Evolutionary conservation across 306 rosid genomes (phyloP), one percentile per base, ranked within the genome.

Genomic region (Pachyrhizus erosus): DNA sequence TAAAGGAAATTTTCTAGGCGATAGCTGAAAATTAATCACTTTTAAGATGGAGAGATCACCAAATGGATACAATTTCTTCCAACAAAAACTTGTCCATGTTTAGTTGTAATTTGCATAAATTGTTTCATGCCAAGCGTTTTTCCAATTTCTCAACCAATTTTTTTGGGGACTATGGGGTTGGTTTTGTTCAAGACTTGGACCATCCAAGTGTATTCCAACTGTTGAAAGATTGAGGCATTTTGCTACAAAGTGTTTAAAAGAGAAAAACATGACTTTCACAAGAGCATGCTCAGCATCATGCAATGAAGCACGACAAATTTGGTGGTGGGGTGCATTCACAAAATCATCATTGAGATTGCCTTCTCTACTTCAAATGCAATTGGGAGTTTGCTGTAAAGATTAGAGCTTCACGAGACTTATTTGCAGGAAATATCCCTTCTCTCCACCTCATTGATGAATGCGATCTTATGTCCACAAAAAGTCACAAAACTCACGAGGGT

Each of bases 301-400:
- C 39, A 34, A 34, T 34, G 39, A 34, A 34, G 39, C 42, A 7
- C 9, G 40, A 7, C 10, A 8, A 10, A 37, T 37, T 37, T 37
- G 42, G 42, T 37, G 42, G 42, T 37, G 42, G 42, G 42, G 42
- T 37, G 42, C 42, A 37, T 37, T 37, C 42, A 37, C 42, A 37
- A 37, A 37, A 37, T 37, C 42, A 37, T 37, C 42, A 37, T 37
- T 37, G 42, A 7, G 0, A 37, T 37, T 37, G 9, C 42, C 4
- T 37, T 37, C 42, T 37, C 42, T 37, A 2, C 10, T 37, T 37
- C 42, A 37, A 37, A 37, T 37, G 10, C 42, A 37, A 20, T 7
- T 64, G 7, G 45, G 70, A 64, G 70, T 64, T 64, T 33, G 71
- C 48, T 66, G 26, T 34, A n/a, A 66, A 66, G 3, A n/a, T 66